These are phyloP conservation scores for Krasilnikovozyma curviuscula DNA, from an alignment of 768 basidiomycete species.

Conservation along the genomic window DNA sequence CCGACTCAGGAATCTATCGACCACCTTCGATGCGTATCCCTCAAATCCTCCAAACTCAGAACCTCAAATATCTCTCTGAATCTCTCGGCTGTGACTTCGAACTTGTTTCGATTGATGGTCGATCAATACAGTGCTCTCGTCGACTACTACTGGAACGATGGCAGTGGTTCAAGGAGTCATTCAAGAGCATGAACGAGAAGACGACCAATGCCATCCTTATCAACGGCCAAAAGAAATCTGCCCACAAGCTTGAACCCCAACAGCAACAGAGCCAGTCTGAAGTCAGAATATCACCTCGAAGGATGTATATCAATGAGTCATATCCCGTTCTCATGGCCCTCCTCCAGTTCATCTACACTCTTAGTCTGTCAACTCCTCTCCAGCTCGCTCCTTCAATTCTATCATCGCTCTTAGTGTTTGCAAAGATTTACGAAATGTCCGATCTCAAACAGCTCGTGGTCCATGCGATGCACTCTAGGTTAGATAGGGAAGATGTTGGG, in stretches of 20 bases:
- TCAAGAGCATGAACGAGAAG: no score
- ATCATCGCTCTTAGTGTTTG: constrained; percentile 62
- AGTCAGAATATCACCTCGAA: no score
- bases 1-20: no score
- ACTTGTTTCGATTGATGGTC: constrained; percentile 74
- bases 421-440: constrained; percentile 57
- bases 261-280: no score
- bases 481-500: no score
- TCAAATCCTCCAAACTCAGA: no score
- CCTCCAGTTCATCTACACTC: constrained; percentile 81
- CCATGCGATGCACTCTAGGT: constrained; percentile 97
- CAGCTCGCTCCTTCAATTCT: constrained; percentile 80
- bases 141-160: constrained; percentile 72
- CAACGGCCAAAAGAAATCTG: no score
- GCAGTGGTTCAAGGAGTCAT: constrained; percentile 75
- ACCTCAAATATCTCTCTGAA: no score
- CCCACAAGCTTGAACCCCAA: no score
- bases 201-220: no score
- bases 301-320: constrained; percentile 65
- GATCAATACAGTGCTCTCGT: constrained; percentile 60
- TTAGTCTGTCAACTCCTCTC: constrained; percentile 64
- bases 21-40: no score
- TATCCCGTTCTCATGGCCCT: constrained; percentile 74
- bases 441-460: constrained; percentile 61
- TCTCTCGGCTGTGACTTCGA: constrained; percentile 68